Conservation (phyloP, 768 basidiomycete species). For the Coprinopsis marcescibilis region DNA sequence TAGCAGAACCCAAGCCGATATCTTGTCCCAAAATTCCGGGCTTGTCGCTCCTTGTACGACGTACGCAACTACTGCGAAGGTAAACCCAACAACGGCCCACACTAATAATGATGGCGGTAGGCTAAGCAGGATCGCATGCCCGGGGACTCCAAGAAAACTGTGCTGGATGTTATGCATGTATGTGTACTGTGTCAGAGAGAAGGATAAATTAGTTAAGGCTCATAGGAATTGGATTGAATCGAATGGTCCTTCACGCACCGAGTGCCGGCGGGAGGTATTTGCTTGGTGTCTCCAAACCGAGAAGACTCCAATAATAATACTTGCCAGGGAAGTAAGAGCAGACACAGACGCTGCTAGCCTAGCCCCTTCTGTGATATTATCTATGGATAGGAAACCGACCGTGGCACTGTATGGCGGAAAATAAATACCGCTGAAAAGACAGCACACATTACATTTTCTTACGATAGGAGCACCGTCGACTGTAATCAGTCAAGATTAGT, state of each 20-base stretch:
- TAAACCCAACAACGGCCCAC: constrained; percentile 48
- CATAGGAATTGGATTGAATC: background rate
- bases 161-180: constrained; percentile 50
- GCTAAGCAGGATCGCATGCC: constrained; percentile 46
- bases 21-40: constrained; percentile 16
- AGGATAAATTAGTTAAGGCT: background rate
- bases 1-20: constrained; percentile 36
- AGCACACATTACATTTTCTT: constrained; percentile 20
- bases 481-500: constrained; percentile 17
- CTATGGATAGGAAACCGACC: constrained; percentile 42
- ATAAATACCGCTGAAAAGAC: background rate
- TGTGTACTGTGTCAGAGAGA: constrained; percentile 40
- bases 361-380: constrained; percentile 30
- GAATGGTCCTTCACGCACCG: constrained; percentile 24
- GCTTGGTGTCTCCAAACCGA: constrained; percentile 52
- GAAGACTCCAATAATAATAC: constrained; percentile 50
- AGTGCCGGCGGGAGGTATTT: constrained; percentile 37
- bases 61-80: constrained; percentile 39
- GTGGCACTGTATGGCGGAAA: constrained; percentile 33
- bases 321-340: constrained; percentile 45
- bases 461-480: constrained; percentile 53
- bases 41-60: constrained; percentile 30
- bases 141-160: constrained; percentile 38
- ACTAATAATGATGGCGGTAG: constrained; percentile 50
- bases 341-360: constrained; percentile 38